Conservation (phyloP, 768 basidiomycete genomes). For the Rhodotorula babjevae region DNA sequence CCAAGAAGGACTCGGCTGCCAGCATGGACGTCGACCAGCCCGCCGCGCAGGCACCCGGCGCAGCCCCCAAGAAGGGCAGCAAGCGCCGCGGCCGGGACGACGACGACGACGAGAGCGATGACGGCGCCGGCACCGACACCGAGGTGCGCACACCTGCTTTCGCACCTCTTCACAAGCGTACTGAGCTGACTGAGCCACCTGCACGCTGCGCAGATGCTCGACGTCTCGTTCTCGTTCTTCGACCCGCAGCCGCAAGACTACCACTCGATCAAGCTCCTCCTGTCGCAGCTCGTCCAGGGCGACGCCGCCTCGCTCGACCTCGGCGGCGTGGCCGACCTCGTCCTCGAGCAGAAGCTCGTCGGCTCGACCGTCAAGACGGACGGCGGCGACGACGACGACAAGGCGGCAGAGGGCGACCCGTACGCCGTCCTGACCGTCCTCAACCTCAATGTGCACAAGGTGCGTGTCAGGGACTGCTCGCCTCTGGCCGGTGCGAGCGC, state of each 20-base stretch:
- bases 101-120: slow-evolving; percentile 4
- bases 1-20: neutral
- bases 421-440: slow-evolving; percentile 80
- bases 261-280: slow-evolving; percentile 59
- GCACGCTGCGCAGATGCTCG: slow-evolving; percentile 53
- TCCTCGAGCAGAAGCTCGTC: slow-evolving; percentile 66
- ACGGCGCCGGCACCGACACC: slow-evolving; percentile 1
- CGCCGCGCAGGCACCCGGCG: neutral
- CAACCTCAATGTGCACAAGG: slow-evolving; percentile 54
- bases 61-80: neutral
- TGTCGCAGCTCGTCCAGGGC: slow-evolving; percentile 60
- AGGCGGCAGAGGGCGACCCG: slow-evolving; percentile 61
- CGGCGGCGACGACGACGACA: slow-evolving; percentile 55
- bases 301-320: slow-evolving; percentile 71
- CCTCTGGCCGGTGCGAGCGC: neutral
- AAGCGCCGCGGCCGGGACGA: neutral
- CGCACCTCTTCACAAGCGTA: too few relatives aligned
- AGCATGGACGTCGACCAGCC: slow-evolving; percentile 16
- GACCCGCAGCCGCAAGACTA: slow-evolving; percentile 83
- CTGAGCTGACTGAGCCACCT: too few relatives aligned
- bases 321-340: slow-evolving; percentile 70
- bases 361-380: slow-evolving; percentile 93
- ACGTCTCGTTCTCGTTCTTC: slow-evolving; percentile 93
- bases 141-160: slow-evolving; percentile 4
- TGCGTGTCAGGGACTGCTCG: neutral